Conservation (phyloP, 495 filamentous ascomycete genomes). For the Podospora sp. region DNA sequence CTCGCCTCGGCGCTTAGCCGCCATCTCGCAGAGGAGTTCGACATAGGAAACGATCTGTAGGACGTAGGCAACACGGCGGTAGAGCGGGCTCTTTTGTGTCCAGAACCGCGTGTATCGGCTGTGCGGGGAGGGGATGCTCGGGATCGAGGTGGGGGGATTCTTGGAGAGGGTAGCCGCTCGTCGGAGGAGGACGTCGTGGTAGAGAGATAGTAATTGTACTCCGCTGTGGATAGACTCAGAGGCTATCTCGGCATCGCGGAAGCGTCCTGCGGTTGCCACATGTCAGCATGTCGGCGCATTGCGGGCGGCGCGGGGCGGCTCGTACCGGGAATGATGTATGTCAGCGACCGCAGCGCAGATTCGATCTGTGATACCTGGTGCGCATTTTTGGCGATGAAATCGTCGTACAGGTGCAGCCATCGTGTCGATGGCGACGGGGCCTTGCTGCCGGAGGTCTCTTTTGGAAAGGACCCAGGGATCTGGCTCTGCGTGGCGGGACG, state of each 20-base stretch:
- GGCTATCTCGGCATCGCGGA: conserved; percentile 89
- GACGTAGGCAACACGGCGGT: conserved; percentile 73
- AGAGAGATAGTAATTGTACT: conserved; percentile 87
- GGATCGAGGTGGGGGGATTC: conserved; percentile 43
- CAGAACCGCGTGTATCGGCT: conserved; percentile 90
- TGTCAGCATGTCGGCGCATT: conserved; percentile 22
- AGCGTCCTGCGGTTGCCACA: conserved; percentile 64
- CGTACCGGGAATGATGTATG: conserved; percentile 91
- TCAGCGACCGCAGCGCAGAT: conserved; percentile 83
- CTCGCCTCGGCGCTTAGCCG: conserved; percentile 81
- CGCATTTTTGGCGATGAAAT: conserved; percentile 93
- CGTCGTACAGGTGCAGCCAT: conserved; percentile 79
- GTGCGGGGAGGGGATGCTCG: conserved; percentile 68
- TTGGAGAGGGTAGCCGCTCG: conserved; percentile 57
- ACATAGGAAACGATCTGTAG: conserved; percentile 92
- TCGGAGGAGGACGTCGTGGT: conserved; percentile 88
- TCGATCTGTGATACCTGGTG: conserved; percentile 92
- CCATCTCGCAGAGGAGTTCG: conserved; percentile 82
- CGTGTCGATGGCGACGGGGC: conserved; percentile 60
- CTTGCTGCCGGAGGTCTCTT: conserved; percentile 8
- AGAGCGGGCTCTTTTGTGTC: conserved; percentile 72
- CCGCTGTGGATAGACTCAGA: conserved; percentile 90
- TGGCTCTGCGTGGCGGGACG: conserved; percentile 18
- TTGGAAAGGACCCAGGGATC: conserved; percentile 6
- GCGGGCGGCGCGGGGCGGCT: background rate